Conservation (phyloP, 129 eudicot genomes). For the Saposhnikovia divaricata region DNA sequence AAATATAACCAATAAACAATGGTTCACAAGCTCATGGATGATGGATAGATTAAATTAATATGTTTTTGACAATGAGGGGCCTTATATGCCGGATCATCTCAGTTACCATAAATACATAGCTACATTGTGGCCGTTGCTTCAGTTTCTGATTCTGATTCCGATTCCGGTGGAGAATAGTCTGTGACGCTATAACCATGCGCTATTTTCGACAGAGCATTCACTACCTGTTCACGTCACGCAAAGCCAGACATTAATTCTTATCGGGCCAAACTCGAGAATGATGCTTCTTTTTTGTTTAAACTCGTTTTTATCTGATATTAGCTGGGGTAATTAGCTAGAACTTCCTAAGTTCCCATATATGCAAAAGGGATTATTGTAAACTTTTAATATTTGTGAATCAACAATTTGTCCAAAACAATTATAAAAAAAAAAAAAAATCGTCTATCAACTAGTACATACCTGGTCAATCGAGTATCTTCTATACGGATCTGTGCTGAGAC, state of each 20-base stretch:
- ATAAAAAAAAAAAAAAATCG: too few relatives aligned
- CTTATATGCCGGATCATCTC: not conserved
- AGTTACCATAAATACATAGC: not conserved
- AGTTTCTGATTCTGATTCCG: slow-evolving; percentile 10
- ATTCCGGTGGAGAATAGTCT: slow-evolving; percentile 29
- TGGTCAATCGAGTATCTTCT: slow-evolving; percentile 30
- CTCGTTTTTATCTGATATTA: too few relatives aligned
- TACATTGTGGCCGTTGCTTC: not conserved
- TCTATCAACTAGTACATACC: slow-evolving; percentile 16
- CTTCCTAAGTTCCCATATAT: too few relatives aligned
- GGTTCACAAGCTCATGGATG: not conserved
- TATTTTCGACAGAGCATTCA: slow-evolving; percentile 14
- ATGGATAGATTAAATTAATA: not conserved
- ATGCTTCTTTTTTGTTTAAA: too few relatives aligned
- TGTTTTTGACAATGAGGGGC: not conserved
- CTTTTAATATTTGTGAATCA: not conserved
- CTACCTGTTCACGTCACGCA: slow-evolving; percentile 22
- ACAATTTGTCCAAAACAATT: not conserved
- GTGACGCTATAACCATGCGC: not conserved
- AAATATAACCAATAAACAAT: not conserved
- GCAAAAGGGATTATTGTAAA: too few relatives aligned
- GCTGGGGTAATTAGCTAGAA: too few relatives aligned
- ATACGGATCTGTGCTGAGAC: slow-evolving; percentile 31
- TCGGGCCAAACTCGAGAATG: too few relatives aligned
- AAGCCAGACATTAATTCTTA: not conserved